Evolutionary conservation across 2,329 filamentous ascomycete genomes (phyloP).

Genomic region (Dothistroma septosporum): DNA sequence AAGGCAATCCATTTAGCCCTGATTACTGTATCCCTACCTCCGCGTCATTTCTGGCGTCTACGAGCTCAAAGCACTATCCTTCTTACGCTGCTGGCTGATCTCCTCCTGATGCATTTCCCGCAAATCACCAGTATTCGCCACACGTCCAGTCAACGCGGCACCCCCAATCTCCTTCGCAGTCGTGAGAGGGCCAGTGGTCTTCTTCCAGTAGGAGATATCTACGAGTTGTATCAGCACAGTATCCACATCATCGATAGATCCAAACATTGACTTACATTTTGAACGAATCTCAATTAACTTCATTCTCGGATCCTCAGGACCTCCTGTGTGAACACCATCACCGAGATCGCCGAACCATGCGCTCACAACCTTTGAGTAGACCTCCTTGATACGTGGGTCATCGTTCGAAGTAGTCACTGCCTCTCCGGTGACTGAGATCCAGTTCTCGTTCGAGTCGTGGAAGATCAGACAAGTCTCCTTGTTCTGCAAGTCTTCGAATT

Average conservation of each 20-base stretch:
- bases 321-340: conserved; percentile 47
- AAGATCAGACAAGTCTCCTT: conserved; percentile 44
- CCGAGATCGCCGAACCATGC: conserved; percentile 52
- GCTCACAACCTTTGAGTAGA: conserved; percentile 38
- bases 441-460: conserved; percentile 47
- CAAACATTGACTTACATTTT: conserved; percentile 27
- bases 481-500: conserved; percentile 46
- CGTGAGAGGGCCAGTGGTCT: conserved; percentile 27
- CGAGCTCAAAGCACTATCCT: conserved; percentile 26
- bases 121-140: conserved; percentile 34
- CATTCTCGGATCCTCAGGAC: conserved; percentile 47
- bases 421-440: conserved; percentile 45
- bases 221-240: conserved; percentile 7
- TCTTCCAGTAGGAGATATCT: conserved; percentile 37
- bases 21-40: too few relatives aligned
- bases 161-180: conserved; percentile 33
- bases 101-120: conserved; percentile 34
- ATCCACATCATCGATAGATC: neutral
- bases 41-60: too few relatives aligned
- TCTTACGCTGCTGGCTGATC: conserved; percentile 31
- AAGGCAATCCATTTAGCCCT: too few relatives aligned
- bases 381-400: conserved; percentile 48
- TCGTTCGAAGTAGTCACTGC: conserved; percentile 40
- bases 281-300: conserved; percentile 38
- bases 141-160: conserved; percentile 32